Conservation (phyloP, 2,329 filamentous ascomycete genomes). For the Cladosporium sp. region DNA sequence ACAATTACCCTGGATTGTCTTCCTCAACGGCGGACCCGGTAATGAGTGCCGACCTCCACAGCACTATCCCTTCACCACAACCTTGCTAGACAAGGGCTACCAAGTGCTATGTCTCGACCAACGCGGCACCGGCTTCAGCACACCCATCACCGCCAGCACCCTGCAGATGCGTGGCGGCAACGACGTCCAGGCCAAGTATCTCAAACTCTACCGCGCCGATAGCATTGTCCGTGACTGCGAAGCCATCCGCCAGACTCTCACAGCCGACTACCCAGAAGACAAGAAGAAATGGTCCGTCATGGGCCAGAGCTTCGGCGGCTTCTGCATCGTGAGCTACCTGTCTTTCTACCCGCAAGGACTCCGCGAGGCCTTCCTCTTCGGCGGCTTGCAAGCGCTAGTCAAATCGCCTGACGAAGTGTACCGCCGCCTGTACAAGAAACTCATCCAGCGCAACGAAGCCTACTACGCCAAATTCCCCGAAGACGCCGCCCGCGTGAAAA, state of each 20-base stretch:
- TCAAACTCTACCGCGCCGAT: constrained; percentile 84
- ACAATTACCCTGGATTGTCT: constrained; percentile 64
- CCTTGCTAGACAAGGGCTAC: constrained; percentile 76
- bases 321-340: constrained; percentile 80
- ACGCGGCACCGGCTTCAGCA: constrained; percentile 82
- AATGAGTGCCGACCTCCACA: constrained; percentile 75
- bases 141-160: constrained; percentile 72
- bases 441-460: constrained; percentile 68
- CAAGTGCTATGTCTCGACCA: constrained; percentile 86
- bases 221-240: constrained; percentile 88
- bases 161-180: constrained; percentile 64
- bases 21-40: constrained; percentile 83
- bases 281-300: constrained; percentile 81
- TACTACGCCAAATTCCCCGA: constrained; percentile 87
- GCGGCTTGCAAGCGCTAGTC: constrained; percentile 77
- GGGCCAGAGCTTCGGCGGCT: constrained; percentile 91
- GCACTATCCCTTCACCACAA: constrained; percentile 67
- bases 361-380: constrained; percentile 78
- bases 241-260: constrained; percentile 75
- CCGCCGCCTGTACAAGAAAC: constrained; percentile 65
- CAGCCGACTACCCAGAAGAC: constrained; percentile 64
- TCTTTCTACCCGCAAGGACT: constrained; percentile 76
- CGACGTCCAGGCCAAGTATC: constrained; percentile 72
- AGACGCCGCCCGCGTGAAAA: constrained; percentile 68
- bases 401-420: constrained; percentile 75